Percentiles rank a stretch among this genome's conserved stretches.
Conservation (phyloP, 2,329 filamentous ascomycete species). For the Aspergillus sp. region DNA sequence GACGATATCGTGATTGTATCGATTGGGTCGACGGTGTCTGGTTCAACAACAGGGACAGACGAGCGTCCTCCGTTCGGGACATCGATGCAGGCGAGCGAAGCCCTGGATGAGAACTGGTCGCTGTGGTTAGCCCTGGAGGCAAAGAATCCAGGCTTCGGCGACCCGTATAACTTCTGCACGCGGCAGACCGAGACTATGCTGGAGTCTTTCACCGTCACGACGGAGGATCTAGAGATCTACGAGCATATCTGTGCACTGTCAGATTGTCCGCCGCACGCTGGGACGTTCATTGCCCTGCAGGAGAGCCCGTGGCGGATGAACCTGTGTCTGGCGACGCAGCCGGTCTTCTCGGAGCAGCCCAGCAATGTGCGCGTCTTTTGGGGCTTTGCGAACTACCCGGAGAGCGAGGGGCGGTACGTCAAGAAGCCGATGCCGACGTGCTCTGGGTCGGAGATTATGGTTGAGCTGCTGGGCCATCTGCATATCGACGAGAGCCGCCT, state of each 20-base stretch:
- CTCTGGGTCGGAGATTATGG: slow-evolving; percentile 40
- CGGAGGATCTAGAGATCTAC: slow-evolving; percentile 30
- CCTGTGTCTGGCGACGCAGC: slow-evolving; percentile 42
- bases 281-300: slow-evolving; percentile 36
- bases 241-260: slow-evolving; percentile 23
- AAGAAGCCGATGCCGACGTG: slow-evolving; percentile 42
- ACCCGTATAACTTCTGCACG: slow-evolving; percentile 20
- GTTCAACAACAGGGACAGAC: slow-evolving; percentile 12
- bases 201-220: slow-evolving; percentile 43
- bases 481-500: background rate
- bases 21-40: slow-evolving; percentile 17
- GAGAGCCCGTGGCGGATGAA: slow-evolving; percentile 43
- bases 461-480: background rate
- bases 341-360: slow-evolving; percentile 41
- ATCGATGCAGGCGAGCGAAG: slow-evolving; percentile 20
- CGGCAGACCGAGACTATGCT: slow-evolving; percentile 34
- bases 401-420: slow-evolving; percentile 35
- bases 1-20: slow-evolving; percentile 13
- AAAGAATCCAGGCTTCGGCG: slow-evolving; percentile 32
- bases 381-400: slow-evolving; percentile 41
- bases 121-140: slow-evolving; percentile 38
- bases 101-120: slow-evolving; percentile 38
- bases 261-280: slow-evolving; percentile 30
- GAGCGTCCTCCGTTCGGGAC: background rate
- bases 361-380: slow-evolving; percentile 36